Evolutionary conservation across 257 asterid genomes (phyloP), one percentile per base, ranked within the genome.

Genomic region (Primulina tabacum): DNA sequence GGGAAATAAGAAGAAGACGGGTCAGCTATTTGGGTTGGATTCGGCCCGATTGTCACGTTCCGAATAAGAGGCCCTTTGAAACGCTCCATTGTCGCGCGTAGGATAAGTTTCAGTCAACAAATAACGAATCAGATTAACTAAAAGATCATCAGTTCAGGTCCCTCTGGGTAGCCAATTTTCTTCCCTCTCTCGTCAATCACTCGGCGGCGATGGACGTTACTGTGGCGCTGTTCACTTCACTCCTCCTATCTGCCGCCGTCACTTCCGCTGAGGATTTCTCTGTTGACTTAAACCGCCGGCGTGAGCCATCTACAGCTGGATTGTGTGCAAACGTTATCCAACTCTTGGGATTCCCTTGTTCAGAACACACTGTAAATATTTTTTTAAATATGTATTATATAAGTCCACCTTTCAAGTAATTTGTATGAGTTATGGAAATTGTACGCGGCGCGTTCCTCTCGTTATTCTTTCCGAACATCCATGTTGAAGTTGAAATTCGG

Each of bases 321-420:
- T 92, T 93, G n/a, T 93, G 99, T 73, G 77, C 87, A 57, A 52
- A 75, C 70, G 82, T 93, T 81, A 81, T 93, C 63, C 81, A 82
- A 64, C 92, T 95, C 65, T 52, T 78, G 53, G 99, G 99, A 66
- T 89, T 80, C 81, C 94, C 92, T 67, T 93, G 99, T 92, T 64
- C 82, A 16, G 97, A 93, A 63, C 92, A 93, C 86, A 75, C 66
- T 8, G 99, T 93, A 87, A 40, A 17, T 40, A 77, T 32, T 5
- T 34, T 34, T 34, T 34, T 5, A 6, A 34, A 1, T 34, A 7
- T 34, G 1, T 6, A 34, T 34, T 6, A 34, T 34, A 1, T 5
- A 34, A 34, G 8, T 21, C 70, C 75, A 69, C 75, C 67, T 62
- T 56, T 74, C 69, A 5, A 17, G 26, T 73, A 34, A 60, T 34